Percentiles rank a stretch among this genome's conserved stretches.
These are phyloP conservation scores for Ceratocystis cubensis DNA, from an alignment of 2,329 filamentous ascomycete species.

Conservation along the genomic window DNA sequence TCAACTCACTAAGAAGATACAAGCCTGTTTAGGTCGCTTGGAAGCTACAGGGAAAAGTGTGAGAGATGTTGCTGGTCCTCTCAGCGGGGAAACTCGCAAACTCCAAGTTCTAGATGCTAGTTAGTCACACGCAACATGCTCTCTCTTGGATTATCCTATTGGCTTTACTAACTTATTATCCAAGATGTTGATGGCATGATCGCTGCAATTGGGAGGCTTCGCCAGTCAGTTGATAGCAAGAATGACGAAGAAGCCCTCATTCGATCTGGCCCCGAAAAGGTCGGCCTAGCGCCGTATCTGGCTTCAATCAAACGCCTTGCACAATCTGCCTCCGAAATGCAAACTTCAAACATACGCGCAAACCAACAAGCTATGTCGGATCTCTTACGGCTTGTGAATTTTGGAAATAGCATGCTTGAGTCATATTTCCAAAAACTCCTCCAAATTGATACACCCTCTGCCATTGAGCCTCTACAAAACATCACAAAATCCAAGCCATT, in stretches of 20 bases:
- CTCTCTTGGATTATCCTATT: neutral
- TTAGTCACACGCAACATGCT: slow-evolving; percentile 30
- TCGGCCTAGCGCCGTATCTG: slow-evolving; percentile 73
- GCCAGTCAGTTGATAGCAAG: slow-evolving; percentile 84
- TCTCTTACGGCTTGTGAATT: slow-evolving; percentile 61
- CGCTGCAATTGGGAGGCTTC: slow-evolving; percentile 73
- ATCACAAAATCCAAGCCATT: slow-evolving; percentile 83
- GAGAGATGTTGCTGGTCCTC: slow-evolving; percentile 78
- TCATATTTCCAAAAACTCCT: slow-evolving; percentile 69
- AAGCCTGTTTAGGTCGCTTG: slow-evolving; percentile 69
- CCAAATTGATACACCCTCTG: slow-evolving; percentile 58
- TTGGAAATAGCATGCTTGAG: slow-evolving; percentile 72
- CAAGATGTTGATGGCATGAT: slow-evolving; percentile 76
- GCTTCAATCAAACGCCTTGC: slow-evolving; percentile 80
- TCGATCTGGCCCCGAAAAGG: slow-evolving; percentile 69
- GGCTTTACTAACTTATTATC: neutral
- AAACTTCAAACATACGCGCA: slow-evolving; percentile 76
- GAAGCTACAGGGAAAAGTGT: slow-evolving; percentile 84
- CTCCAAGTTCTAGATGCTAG: slow-evolving; percentile 78
- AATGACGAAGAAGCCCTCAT: slow-evolving; percentile 87
- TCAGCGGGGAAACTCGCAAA: slow-evolving; percentile 82
- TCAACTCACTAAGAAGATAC: slow-evolving; percentile 87
- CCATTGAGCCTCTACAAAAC: slow-evolving; percentile 81
- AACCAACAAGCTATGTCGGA: slow-evolving; percentile 84
- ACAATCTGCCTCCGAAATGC: slow-evolving; percentile 71